Conservation (phyloP, 2,329 filamentous ascomycete species). For the Colletotrichum chrysophilum region DNA sequence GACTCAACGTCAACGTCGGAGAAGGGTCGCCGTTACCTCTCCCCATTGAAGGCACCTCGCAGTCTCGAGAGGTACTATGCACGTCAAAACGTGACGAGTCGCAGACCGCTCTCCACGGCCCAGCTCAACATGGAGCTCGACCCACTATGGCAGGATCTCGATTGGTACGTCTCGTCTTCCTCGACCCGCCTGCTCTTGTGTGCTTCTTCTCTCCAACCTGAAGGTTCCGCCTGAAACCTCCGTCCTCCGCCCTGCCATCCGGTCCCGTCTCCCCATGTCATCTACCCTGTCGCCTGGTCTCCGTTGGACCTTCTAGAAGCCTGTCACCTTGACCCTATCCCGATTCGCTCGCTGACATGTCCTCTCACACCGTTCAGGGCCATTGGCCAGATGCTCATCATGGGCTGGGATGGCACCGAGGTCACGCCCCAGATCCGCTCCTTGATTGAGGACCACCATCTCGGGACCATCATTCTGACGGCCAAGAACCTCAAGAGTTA, state of each 20-base stretch:
- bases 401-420: slow-evolving; percentile 86
- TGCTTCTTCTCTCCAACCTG: background rate
- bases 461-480: slow-evolving; percentile 86
- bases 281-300: background rate
- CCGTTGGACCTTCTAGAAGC: background rate
- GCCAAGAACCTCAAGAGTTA: slow-evolving; percentile 86
- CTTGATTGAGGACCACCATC: slow-evolving; percentile 82
- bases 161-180: slow-evolving; percentile 63
- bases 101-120: slow-evolving; percentile 31
- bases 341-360: slow-evolving; percentile 10
- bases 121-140: slow-evolving; percentile 54
- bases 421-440: slow-evolving; percentile 83
- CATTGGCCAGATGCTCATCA: slow-evolving; percentile 79
- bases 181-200: background rate
- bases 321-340: background rate
- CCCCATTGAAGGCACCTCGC: slow-evolving; percentile 23
- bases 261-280: background rate
- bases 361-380: slow-evolving; percentile 49
- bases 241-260: background rate
- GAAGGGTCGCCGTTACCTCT: slow-evolving; percentile 20
- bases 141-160: slow-evolving; percentile 76
- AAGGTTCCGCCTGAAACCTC: background rate
- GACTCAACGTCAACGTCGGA: slow-evolving; percentile 13
- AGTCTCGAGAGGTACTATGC: slow-evolving; percentile 24
- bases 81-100: slow-evolving; percentile 30